Conservation (phyloP, 2,329 filamentous ascomycete species). For the Colletotrichum phormii region DNA sequence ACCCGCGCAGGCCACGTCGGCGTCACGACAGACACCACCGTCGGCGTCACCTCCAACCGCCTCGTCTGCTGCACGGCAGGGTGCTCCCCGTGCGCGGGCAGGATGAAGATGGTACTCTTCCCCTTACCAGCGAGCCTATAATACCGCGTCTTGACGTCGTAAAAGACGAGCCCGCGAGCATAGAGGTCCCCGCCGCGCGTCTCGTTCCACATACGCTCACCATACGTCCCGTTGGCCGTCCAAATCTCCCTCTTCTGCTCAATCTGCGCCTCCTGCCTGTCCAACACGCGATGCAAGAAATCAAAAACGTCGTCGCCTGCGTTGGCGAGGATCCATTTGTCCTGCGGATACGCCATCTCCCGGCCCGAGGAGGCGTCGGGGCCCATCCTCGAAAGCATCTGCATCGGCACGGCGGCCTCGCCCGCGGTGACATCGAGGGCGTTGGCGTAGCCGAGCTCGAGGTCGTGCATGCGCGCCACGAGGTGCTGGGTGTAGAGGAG, state of each 20-base stretch:
- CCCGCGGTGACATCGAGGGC: constrained; percentile 61
- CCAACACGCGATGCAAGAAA: constrained; percentile 59
- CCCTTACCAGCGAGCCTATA: constrained; percentile 61
- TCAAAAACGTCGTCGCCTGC: constrained; percentile 62
- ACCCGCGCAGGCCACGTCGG: constrained; percentile 46
- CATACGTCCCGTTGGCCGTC: constrained; percentile 52
- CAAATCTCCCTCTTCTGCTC: constrained; percentile 49
- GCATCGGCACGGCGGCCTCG: constrained; percentile 62
- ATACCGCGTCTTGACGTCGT: constrained; percentile 64
- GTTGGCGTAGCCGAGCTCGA: constrained; percentile 65
- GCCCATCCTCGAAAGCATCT: constrained; percentile 65
- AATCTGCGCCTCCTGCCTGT: constrained; percentile 57
- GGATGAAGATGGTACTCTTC: constrained; percentile 62
- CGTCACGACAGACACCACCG: constrained; percentile 44
- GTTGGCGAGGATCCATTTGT: constrained; percentile 67
- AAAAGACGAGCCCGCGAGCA: constrained; percentile 58
- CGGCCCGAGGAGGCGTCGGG: constrained; percentile 64
- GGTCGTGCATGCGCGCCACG: constrained; percentile 65
- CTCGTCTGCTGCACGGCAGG: constrained; percentile 57
- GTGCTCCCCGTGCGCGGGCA: constrained; percentile 62
- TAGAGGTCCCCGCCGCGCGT: constrained; percentile 45
- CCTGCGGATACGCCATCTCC: constrained; percentile 65
- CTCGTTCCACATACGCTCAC: constrained; percentile 50
- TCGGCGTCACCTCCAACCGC: constrained; percentile 57
- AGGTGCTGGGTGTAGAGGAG: constrained; percentile 66